phyloP scores from a whole-genome alignment of 75 land plant genomes.

The Cunninghamia lanceolata region DNA sequence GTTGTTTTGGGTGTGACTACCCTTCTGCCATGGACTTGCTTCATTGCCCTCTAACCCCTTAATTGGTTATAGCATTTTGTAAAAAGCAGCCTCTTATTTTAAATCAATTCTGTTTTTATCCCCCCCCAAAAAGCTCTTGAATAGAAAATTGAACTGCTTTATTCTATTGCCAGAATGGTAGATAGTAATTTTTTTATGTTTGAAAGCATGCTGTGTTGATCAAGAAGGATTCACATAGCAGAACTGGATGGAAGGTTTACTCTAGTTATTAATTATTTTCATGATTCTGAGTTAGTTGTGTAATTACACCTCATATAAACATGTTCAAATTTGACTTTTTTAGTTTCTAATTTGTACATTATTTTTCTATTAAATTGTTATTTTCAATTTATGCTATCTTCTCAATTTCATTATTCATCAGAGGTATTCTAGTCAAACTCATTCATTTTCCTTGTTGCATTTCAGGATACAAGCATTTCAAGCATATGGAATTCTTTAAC shows the following conservation, averaged over 20 bases:
- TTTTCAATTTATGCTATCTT: background rate
- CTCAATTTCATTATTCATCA: background rate
- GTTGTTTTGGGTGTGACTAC: no score
- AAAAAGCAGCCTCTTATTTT: no score
- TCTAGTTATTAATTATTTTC: background rate
- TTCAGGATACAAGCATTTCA: slow-evolving; percentile 1
- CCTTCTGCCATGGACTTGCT: no score
- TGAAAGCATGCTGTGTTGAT: background rate
- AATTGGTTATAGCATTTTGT: no score
- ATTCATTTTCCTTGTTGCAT: background rate
- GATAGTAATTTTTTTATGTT: background rate
- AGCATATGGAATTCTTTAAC: slow-evolving; percentile 2
- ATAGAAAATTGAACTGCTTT: background rate
- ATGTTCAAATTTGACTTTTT: background rate
- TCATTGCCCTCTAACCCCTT: no score
- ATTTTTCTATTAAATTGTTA: background rate
- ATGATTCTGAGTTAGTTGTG: background rate
- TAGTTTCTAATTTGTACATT: background rate
- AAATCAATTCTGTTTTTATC: no score
- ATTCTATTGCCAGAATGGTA: background rate
- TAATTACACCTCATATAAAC: background rate
- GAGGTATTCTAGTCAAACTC: background rate
- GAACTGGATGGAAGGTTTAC: background rate
- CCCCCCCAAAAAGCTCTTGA: background rate
- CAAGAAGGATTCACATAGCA: background rate